Percentiles rank a stretch among this genome's conserved stretches.
These are phyloP conservation scores for Centaurea solstitialis DNA, from an alignment of 129 eudicot species.

Conservation along the genomic window DNA sequence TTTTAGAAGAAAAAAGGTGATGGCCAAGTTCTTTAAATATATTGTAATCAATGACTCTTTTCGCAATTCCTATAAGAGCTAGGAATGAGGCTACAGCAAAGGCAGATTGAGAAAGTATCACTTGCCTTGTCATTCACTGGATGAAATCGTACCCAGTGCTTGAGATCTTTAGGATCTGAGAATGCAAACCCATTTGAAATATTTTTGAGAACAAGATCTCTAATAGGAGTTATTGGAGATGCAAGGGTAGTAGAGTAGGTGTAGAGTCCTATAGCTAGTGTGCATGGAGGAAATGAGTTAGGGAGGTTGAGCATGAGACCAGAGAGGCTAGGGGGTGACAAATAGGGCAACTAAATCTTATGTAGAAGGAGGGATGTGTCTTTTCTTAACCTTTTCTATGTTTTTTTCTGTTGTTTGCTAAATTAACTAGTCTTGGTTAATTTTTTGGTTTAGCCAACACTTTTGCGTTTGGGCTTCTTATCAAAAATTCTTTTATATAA, in stretches of 20 bases:
- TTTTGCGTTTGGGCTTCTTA: not conserved
- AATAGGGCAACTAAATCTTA: not conserved
- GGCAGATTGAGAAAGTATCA: not conserved
- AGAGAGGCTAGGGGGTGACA: not conserved
- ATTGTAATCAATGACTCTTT: not conserved
- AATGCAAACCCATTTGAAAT: not conserved
- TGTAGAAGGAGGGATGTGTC: not conserved
- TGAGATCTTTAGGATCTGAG: not conserved
- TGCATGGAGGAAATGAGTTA: not conserved
- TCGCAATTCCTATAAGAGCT: not conserved
- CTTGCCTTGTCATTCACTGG: not conserved
- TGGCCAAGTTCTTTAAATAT: not conserved
- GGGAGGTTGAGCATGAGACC: not conserved
- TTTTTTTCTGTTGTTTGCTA: not conserved
- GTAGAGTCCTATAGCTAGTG: not conserved
- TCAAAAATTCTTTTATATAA: not conserved
- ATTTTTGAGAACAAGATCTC: not conserved
- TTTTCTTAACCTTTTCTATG: not conserved
- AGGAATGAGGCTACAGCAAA: not conserved
- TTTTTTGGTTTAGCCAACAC: not conserved
- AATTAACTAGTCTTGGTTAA: not conserved
- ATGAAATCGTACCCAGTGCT: not conserved
- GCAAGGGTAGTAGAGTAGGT: not conserved
- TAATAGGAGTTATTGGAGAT: not conserved
- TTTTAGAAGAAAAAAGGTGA: not conserved